Evolutionary conservation across 768 basidiomycete species (phyloP), one percentile per base, ranked within the genome.

Genomic region (Suillus weaverae): DNA sequence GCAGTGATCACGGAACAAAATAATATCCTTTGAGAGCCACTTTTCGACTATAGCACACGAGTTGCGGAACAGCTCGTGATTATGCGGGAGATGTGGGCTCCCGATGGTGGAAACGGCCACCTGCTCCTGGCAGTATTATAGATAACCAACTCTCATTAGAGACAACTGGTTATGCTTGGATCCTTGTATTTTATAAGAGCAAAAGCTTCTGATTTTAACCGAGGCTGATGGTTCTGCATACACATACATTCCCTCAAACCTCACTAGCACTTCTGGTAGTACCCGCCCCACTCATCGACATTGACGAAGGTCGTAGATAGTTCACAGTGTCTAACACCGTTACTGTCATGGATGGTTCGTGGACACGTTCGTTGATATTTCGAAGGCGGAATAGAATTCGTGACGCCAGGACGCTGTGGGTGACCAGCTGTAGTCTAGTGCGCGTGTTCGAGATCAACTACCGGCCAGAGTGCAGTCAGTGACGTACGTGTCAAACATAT

Each of bases 301-400:
- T 30, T 10, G 16, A 18, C 18, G 26, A 1, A 20, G 36, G 26
- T 7, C 0, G 26, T 20, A 41, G 18, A 30, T 18, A 59, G 5
- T 20, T 5, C 3, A 30, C 4, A 41, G 8, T 3, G 3, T 39
- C 38, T 39, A 26, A 26, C 26, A 0, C 5, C 9, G 26, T 9
- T 0, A 1, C 3, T 6, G 38, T 6, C 16, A 6, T 11, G 5
- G 51, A 33, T 5, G 56, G 5, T 38, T 57, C 56, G 38, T 57
- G 13, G 3, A 39, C 26, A 26, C 61, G 54, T 55, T 33, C 46
- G 35, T 70, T 70, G 33, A 61, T 71, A 44, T 64, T 32, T 41
- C 62, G 66, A 6, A 76, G 70, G 48, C 68, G 71, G 67, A 74
- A 76, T 36, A 74, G 71, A 33, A 74, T 76, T 26, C 75, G 68